Evolutionary conservation across 2,329 filamentous ascomycete genomes (phyloP).

Genomic region (Cryphonectria radicalis): DNA sequence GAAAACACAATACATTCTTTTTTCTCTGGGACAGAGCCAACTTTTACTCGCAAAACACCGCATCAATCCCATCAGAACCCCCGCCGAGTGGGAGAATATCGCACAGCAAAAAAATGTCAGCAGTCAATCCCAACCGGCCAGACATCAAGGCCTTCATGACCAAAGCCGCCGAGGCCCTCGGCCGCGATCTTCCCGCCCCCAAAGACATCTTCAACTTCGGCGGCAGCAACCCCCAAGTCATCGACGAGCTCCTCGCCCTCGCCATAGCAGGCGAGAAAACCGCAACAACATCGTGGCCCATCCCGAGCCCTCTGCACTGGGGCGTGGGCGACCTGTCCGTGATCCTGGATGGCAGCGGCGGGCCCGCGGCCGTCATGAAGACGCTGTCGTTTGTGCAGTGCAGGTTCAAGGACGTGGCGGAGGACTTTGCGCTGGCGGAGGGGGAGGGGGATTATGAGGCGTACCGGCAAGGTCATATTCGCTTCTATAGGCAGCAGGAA

Average conservation of each 20-base stretch:
- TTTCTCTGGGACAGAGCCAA: neutral
- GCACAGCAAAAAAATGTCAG: constrained; percentile 25
- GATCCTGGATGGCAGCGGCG: constrained; percentile 35
- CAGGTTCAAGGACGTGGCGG: constrained; percentile 36
- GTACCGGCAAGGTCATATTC: constrained; percentile 35
- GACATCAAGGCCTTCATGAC: constrained; percentile 37
- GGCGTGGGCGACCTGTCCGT: constrained; percentile 36
- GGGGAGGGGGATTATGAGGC: constrained; percentile 37
- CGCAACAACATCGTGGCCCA: constrained; percentile 38
- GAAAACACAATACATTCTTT: neutral
- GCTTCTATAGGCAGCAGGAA: constrained; percentile 34
- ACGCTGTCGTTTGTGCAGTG: constrained; percentile 35
- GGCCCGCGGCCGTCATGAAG: constrained; percentile 36
- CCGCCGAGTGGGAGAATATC: neutral
- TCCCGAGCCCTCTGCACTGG: constrained; percentile 37
- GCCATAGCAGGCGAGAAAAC: constrained; percentile 37
- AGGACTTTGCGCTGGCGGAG: constrained; percentile 38
- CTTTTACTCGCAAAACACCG: neutral
- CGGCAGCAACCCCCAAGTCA: constrained; percentile 27
- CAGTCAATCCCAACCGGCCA: constrained; percentile 31
- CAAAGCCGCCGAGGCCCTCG: constrained; percentile 33
- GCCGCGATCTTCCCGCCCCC: constrained; percentile 31
- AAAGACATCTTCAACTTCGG: constrained; percentile 39
- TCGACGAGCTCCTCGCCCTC: constrained; percentile 31
- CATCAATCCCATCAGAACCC: neutral